phyloP scores from a whole-genome alignment of 306 rosid species.

The Acacia melanoxylon region DNA sequence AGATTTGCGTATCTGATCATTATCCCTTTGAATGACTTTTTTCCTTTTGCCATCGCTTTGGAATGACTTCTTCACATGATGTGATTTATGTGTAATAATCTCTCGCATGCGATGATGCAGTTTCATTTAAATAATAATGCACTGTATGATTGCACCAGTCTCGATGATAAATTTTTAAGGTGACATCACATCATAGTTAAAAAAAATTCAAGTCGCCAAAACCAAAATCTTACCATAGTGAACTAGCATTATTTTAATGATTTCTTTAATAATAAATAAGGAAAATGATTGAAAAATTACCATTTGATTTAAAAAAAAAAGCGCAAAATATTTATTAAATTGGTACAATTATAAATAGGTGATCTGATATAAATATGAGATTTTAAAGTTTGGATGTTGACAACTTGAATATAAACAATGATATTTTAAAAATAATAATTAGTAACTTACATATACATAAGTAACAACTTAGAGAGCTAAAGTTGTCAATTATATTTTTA shows the following conservation, averaged over 20 bases:
- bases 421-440: no score
- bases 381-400: no score
- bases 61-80: not conserved
- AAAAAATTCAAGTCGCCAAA: not conserved
- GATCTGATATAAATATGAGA: no score
- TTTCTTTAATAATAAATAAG: no score
- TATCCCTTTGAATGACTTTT: not conserved
- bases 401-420: no score
- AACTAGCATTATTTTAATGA: not conserved
- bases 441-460: no score
- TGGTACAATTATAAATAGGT: no score
- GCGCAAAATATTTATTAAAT: no score
- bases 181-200: conserved; percentile 28
- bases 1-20: conserved; percentile 5
- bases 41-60: not conserved
- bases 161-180: not conserved
- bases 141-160: not conserved
- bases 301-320: no score
- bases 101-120: conserved; percentile 10
- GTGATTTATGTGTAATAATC: not conserved
- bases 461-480: no score
- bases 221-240: not conserved
- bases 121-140: not conserved
- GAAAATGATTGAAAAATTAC: no score
- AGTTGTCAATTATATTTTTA: no score